Base-by-base conservation (phyloP, 2,329 filamentous ascomycete species). In the Fusarium sp. region DNA sequence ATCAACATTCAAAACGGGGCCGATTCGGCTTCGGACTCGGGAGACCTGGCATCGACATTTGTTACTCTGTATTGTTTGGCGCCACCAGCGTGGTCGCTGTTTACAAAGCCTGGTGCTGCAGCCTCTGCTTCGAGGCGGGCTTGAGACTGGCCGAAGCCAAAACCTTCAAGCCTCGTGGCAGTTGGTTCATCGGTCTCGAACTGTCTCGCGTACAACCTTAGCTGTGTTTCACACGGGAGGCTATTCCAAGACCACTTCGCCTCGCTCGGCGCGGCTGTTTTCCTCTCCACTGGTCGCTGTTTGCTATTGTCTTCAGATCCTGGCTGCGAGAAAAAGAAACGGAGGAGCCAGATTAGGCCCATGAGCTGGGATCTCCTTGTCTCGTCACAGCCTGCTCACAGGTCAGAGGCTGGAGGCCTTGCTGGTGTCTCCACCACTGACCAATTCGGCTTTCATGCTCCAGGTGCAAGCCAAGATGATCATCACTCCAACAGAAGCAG, bases 221-320 rank as follows among this genome's bases (percentile, higher is more conserved):
- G 62, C 59, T 65, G 42, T 27, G 65, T 73, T 71, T 70, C 64
- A 70, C 65, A 60, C 56, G 38, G 56, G 56, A 63, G 47, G 68
- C 40, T 58, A 65, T 61, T 52, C 61, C 52, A 66, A 70, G 35
- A 66, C 65, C 33, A 59, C 52, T 25, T 59, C 52, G 36, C 66
- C 63, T 76, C 71, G 74, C 75, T 74, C 64, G n/a, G 38, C 69
- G 68, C 71, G 67, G 71, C 64, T 75, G 61, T 65, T 67, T 65
- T 40, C 52, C 35, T 40, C 63, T 25, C 66, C 65, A 59, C 64
- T 50, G n/a, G 22, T 67, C 35, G 8, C 16, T 69, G 71, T 59
- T 71, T 71, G 57, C 60, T 69, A 62, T 57, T 58, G 45, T 38
- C 33, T 35, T 35, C 45, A 67, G 66, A 69, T 67, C 64, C 60